A percentile compares a stretch with the other conserved stretches of the same genome.
Evolutionary conservation across 306 rosid species (phyloP).

Genomic region (Dalbergia cochinchinensis): DNA sequence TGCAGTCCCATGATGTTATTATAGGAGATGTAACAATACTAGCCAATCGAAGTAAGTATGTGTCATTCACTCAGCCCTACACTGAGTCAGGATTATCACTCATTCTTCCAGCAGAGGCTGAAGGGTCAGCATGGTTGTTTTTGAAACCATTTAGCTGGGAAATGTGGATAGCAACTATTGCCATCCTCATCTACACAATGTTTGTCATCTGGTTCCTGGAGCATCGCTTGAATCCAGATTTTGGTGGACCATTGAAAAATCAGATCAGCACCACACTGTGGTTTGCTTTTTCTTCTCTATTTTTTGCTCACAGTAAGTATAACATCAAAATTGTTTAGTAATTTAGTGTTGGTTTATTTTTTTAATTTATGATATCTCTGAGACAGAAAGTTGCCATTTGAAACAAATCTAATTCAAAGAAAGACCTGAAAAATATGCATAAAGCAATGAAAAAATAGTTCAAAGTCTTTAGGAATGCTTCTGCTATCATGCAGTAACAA

Average conservation of each 20-base stretch:
- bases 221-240: constrained; percentile 61
- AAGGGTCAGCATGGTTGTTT: constrained; percentile 61
- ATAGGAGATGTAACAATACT: constrained; percentile 76
- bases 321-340: background rate
- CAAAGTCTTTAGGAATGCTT: background rate
- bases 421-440: background rate
- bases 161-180: constrained; percentile 62
- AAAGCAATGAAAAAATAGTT: constrained; percentile 4
- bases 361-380: background rate
- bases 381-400: background rate
- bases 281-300: constrained; percentile 77
- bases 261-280: constrained; percentile 70
- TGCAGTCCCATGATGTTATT: constrained; percentile 58
- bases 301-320: constrained; percentile 73
- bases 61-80: constrained; percentile 74
- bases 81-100: constrained; percentile 64
- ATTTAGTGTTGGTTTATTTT: background rate
- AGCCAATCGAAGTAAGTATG: constrained; percentile 45
- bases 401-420: background rate
- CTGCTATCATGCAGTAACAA: background rate
- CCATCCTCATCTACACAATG: constrained; percentile 64
- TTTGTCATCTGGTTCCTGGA: constrained; percentile 68
- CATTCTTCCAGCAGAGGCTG: constrained; percentile 54
- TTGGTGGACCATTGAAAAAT: constrained; percentile 59
- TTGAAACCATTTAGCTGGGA: constrained; percentile 61